Conservation (phyloP, 2,329 filamentous ascomycete species). For the Talaromyces sp. region DNA sequence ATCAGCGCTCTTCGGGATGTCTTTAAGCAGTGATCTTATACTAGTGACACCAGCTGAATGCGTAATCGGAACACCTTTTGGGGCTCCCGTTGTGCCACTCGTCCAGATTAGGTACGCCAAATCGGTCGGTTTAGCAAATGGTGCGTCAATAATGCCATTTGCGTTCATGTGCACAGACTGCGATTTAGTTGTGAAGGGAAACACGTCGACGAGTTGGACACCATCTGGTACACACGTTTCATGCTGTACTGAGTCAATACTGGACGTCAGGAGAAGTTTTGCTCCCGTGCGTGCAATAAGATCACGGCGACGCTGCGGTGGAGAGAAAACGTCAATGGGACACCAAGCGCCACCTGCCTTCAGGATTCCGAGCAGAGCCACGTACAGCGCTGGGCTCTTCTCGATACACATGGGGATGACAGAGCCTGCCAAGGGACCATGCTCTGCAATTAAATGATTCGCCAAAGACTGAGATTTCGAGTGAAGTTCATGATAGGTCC, state of each 20-base stretch:
- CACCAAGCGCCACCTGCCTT: slow-evolving; percentile 18
- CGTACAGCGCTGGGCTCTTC: neutral
- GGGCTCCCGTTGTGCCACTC: slow-evolving; percentile 3
- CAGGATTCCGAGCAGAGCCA: slow-evolving; percentile 1
- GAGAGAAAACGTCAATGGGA: slow-evolving; percentile 36
- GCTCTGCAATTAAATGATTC: slow-evolving; percentile 18
- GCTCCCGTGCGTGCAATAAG: slow-evolving; percentile 32
- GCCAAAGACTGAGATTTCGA: slow-evolving; percentile 28
- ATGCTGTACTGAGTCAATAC: slow-evolving; percentile 16
- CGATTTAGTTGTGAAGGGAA: neutral
- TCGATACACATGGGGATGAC: slow-evolving; percentile 12
- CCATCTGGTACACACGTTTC: slow-evolving; percentile 21
- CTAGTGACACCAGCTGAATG: slow-evolving; percentile 27
- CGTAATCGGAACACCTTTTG: slow-evolving; percentile 2
- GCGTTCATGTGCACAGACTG: neutral
- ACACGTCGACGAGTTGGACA: slow-evolving; percentile 24
- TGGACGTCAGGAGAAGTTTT: slow-evolving; percentile 23
- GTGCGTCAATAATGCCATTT: neutral
- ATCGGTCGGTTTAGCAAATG: slow-evolving; percentile 1
- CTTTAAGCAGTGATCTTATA: slow-evolving; percentile 28
- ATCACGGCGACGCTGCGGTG: slow-evolving; percentile 32
- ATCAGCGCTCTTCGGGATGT: slow-evolving; percentile 23
- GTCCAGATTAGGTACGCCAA: slow-evolving; percentile 6
- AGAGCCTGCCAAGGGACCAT: slow-evolving; percentile 19
- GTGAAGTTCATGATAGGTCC: slow-evolving; percentile 34